phyloP scores from a whole-genome alignment of 106 monocot species.

The Iris macrosiphon region DNA sequence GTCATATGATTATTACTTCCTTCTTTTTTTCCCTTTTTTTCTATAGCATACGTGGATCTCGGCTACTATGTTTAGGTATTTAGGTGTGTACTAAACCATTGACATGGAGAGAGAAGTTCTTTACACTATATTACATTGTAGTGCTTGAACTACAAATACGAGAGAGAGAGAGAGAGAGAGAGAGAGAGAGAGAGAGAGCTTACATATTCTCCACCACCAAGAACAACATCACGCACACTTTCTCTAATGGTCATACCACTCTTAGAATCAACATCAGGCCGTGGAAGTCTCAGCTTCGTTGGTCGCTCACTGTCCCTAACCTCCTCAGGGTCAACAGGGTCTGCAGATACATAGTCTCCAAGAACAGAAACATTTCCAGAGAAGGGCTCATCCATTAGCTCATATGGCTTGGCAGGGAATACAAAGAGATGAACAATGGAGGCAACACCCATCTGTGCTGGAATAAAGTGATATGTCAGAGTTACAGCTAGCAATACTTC shows the following conservation, averaged over 20 bases:
- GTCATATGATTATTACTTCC: too few relatives aligned
- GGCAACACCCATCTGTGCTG: conserved; percentile 91
- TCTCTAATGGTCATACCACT: conserved; percentile 65
- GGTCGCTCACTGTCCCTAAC: conserved; percentile 89
- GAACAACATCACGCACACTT: conserved; percentile 85
- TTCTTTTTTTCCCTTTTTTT: too few relatives aligned
- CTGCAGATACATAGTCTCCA: conserved; percentile 89
- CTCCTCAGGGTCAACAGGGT: conserved; percentile 82
- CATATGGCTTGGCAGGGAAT: conserved; percentile 85
- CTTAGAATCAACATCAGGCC: conserved; percentile 39
- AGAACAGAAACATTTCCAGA: conserved; percentile 67
- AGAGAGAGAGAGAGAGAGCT: conserved; percentile 11
- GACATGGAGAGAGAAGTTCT: too few relatives aligned
- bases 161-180: not conserved
- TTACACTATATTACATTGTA: too few relatives aligned
- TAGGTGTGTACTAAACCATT: too few relatives aligned
- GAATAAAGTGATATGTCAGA: conserved; percentile 20
- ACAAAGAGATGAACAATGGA: conserved; percentile 84
- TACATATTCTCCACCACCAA: conserved; percentile 97
- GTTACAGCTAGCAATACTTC: too few relatives aligned
- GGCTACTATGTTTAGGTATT: too few relatives aligned
- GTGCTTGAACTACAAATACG: too few relatives aligned
- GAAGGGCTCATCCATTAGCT: conserved; percentile 62
- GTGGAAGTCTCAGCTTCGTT: conserved; percentile 80
- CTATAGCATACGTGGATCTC: too few relatives aligned